Evolutionary conservation across 495 filamentous ascomycete species (phyloP).

Genomic region (Lophiotrema nucula): DNA sequence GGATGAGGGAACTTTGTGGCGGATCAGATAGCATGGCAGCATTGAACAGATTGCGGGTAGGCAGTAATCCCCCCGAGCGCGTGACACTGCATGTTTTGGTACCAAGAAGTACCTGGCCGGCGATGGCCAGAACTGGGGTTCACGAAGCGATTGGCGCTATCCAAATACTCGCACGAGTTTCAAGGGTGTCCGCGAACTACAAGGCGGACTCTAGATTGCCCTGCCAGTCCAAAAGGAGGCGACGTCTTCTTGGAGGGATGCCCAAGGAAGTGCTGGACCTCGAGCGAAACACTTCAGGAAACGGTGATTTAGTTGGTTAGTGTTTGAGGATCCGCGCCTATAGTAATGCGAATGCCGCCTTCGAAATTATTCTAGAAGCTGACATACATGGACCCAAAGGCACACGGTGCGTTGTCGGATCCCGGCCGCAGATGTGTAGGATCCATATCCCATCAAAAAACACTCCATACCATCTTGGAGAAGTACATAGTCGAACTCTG

Average conservation of each 20-base stretch:
- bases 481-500: too few relatives aligned
- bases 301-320: too few relatives aligned
- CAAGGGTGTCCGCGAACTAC: background rate
- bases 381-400: conserved; percentile 7
- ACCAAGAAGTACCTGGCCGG: too few relatives aligned
- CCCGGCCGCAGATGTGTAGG: conserved; percentile 4
- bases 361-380: conserved; percentile 22
- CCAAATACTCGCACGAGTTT: too few relatives aligned
- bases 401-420: conserved; percentile 6
- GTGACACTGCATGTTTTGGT: conserved; percentile 7
- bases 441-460: conserved; percentile 6
- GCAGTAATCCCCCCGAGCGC: conserved; percentile 9
- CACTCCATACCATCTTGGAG: too few relatives aligned
- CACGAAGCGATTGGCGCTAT: background rate
- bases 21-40: conserved; percentile 3
- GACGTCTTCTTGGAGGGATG: background rate
- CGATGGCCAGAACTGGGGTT: conserved; percentile 6
- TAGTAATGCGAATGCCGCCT: conserved; percentile 2
- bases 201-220: background rate
- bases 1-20: background rate
- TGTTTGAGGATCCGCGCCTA: background rate
- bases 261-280: background rate
- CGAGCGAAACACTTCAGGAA: background rate
- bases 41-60: conserved; percentile 15
- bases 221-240: background rate